Conservation (phyloP, 2,329 filamentous ascomycete genomes). For the Diaporthe australafricana region DNA sequence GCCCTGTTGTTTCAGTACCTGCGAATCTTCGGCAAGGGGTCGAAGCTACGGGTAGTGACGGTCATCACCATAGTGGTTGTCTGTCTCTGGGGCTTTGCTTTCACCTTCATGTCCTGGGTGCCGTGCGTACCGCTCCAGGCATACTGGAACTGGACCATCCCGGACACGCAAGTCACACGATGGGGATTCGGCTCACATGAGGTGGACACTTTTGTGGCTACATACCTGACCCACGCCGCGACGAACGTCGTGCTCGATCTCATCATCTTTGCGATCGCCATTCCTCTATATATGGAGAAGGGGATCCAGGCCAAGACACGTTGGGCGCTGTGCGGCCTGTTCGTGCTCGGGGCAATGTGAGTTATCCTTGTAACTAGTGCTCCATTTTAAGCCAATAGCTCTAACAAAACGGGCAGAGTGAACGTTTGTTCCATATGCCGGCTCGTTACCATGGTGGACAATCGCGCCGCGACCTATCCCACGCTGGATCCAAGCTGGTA, state of each 20-base stretch:
- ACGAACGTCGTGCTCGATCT: conserved; percentile 49
- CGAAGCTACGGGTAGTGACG: conserved; percentile 38
- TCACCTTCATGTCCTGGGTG: conserved; percentile 47
- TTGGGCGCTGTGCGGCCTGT: conserved; percentile 44
- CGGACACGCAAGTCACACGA: conserved; percentile 5
- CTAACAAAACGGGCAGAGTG: conserved; percentile 40
- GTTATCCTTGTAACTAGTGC: conserved; percentile 17
- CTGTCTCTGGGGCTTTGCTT: conserved; percentile 46
- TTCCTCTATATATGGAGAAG: conserved; percentile 45
- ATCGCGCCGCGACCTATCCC: conserved; percentile 47
- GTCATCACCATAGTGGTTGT: conserved; percentile 43
- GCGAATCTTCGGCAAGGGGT: conserved; percentile 36
- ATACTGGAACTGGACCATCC: conserved; percentile 45
- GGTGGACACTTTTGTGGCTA: conserved; percentile 42
- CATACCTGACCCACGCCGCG: conserved; percentile 45
- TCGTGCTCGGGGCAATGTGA: conserved; percentile 48
- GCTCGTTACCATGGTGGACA: conserved; percentile 45
- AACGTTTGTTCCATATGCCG: conserved; percentile 48
- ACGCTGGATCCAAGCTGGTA: conserved; percentile 52
- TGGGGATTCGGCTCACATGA: conserved; percentile 48
- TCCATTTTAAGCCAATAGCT: too few relatives aligned
- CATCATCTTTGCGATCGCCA: conserved; percentile 46
- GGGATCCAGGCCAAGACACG: conserved; percentile 45
- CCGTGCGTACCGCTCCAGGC: conserved; percentile 47
- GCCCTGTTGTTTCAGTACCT: conserved; percentile 40